A percentile compares a stretch with the other conserved stretches of the same genome.
Conservation (phyloP, 805 yeast genomes). For the Saccharomycopsis guyanensis region DNA sequence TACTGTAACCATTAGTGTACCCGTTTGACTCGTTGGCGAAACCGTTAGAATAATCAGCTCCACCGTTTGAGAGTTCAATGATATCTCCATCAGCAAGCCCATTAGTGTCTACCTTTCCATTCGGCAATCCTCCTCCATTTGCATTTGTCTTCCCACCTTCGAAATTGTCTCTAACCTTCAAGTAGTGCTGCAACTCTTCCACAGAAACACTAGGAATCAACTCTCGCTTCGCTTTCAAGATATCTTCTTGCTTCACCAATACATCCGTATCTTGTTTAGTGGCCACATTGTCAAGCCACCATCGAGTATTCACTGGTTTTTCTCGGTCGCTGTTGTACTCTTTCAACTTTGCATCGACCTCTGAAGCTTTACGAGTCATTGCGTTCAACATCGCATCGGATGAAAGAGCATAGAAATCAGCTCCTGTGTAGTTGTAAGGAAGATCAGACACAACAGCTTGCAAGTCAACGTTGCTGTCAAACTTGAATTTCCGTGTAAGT, state of each 20-base stretch:
- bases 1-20: not conserved
- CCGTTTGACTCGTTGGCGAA: not conserved
- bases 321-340: slow-evolving; percentile 36
- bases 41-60: slow-evolving; percentile 8
- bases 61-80: slow-evolving; percentile 3
- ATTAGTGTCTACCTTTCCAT: not conserved
- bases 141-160: slow-evolving; percentile 12
- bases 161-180: slow-evolving; percentile 68
- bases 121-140: not conserved
- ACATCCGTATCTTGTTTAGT: slow-evolving; percentile 60
- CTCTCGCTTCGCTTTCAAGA: slow-evolving; percentile 63
- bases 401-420: slow-evolving; percentile 94
- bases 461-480: slow-evolving; percentile 55
- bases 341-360: slow-evolving; percentile 59
- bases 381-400: slow-evolving; percentile 95
- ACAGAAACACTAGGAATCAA: slow-evolving; percentile 80
- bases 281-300: slow-evolving; percentile 88
- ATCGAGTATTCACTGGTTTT: slow-evolving; percentile 53
- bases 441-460: slow-evolving; percentile 55
- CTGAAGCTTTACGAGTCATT: slow-evolving; percentile 81
- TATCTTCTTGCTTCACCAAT: slow-evolving; percentile 62
- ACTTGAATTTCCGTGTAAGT: slow-evolving; percentile 70
- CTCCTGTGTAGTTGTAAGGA: slow-evolving; percentile 92
- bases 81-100: not conserved
- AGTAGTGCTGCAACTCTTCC: slow-evolving; percentile 79